Base-by-base conservation (phyloP, 2,329 filamentous ascomycete genomes). In the Rutstroemia sp. region DNA sequence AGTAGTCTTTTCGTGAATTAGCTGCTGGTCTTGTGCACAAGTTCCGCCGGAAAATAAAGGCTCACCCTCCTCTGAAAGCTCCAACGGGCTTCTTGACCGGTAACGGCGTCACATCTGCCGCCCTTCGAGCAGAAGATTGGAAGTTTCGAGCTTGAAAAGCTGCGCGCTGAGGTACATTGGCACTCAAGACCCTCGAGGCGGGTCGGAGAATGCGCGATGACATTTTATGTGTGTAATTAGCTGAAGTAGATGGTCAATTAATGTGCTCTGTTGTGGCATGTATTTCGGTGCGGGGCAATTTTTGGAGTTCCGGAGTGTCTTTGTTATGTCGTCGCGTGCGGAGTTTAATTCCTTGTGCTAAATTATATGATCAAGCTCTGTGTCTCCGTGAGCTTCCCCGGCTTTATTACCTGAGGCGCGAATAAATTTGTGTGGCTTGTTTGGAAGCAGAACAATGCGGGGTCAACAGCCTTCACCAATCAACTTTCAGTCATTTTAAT, bases 1-100 rank as follows among this genome's bases (percentile, higher is more conserved):
- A 96, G 90, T 59, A 96, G 76, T 58, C 92, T 96, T 48, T 14
- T 14, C n/a, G 12, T 34, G 30, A 34, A 34, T 34, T 34, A 34
- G 30, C 30, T 34, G 30, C 30, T 34, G 12, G 30, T 14, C 12
- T 4, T 34, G 8, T 34, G 8, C 30, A 12, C 30, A 34, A 34
- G 30, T 12, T 34, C 30, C 30, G 6, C 25, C 4, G 9, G 9
- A 5, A 27, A 48, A 41, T 14, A 49, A 42, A 48, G 55, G 77
- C 82, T 77, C 72, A 88, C 86, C 85, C 85, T 76, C 84, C 85
- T 68, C 86, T 75, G 69, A 88, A 88, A 64, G 85, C 85, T 56
- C 85, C 85, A 52, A 88, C 79, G 7, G 86, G 85, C 70, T 82
- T 87, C 70, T 76, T 78, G n/a, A 77, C 74, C 27, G 83, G 77